These are phyloP conservation scores for Podospora conica DNA, from an alignment of 495 filamentous ascomycete genomes.

Conservation along the genomic window DNA sequence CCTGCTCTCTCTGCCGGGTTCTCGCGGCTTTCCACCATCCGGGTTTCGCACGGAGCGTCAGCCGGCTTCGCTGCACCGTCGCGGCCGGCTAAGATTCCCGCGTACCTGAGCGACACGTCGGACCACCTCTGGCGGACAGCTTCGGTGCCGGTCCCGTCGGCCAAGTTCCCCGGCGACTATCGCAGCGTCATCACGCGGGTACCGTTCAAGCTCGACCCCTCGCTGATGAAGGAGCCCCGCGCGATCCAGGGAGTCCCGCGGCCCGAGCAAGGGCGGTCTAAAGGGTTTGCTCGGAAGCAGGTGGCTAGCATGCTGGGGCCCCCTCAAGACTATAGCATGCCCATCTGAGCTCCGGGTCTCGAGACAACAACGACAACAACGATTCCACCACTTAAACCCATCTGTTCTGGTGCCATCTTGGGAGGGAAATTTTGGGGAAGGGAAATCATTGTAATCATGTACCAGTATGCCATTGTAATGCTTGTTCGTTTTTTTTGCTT, in stretches of 20 bases:
- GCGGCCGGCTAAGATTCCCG: constrained; percentile 43
- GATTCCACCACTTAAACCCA: not conserved
- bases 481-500: not conserved
- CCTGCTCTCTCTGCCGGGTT: constrained; percentile 43
- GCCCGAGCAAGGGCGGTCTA: constrained; percentile 53
- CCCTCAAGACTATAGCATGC: constrained; percentile 18
- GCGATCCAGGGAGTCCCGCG: constrained; percentile 68
- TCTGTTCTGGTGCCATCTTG: not conserved
- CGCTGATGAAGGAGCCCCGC: constrained; percentile 82
- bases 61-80: constrained; percentile 30
- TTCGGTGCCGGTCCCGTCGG: constrained; percentile 67
- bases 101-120: constrained; percentile 76
- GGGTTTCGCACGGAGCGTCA: constrained; percentile 39
- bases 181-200: constrained; percentile 47
- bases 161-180: constrained; percentile 66
- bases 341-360: not conserved
- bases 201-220: constrained; percentile 77
- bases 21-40: constrained; percentile 48
- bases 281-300: constrained; percentile 59
- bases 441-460: not conserved
- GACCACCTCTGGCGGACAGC: constrained; percentile 94
- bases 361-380: not conserved
- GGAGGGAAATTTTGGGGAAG: not conserved
- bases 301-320: constrained; percentile 60
- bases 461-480: not conserved